A percentile compares a stretch with the other conserved stretches of the same genome.
Evolutionary conservation across 768 basidiomycete genomes (phyloP).

Genomic region (Sutorius australiensis): DNA sequence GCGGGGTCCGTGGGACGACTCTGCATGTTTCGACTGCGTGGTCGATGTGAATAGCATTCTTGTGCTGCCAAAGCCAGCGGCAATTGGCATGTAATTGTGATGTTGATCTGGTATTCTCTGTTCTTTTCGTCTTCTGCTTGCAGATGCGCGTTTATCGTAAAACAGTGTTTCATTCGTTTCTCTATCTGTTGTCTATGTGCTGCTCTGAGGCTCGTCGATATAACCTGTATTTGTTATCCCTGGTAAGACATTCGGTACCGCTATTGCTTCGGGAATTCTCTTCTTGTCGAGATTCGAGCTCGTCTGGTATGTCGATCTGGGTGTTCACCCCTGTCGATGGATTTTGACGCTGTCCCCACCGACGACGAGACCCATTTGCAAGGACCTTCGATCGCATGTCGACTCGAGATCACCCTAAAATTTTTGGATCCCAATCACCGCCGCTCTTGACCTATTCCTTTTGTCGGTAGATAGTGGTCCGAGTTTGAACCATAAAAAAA

Average conservation of each 20-base stretch:
- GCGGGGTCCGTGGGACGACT: slow-evolving; percentile 61
- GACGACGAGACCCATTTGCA: slow-evolving; percentile 2
- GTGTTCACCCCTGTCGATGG: not conserved
- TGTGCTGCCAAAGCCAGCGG: slow-evolving; percentile 44
- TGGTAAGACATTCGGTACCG: not conserved
- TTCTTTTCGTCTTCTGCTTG: not conserved
- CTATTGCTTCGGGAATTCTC: slow-evolving; percentile 2
- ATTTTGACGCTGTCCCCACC: not conserved
- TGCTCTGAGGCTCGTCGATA: not conserved
- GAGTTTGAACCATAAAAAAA: not conserved
- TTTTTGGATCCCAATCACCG: slow-evolving; percentile 8
- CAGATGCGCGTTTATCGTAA: not conserved
- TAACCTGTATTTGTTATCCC: not conserved
- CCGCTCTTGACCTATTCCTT: not conserved
- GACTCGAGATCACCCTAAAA: not conserved
- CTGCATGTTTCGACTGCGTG: slow-evolving; percentile 38
- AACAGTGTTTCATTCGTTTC: not conserved
- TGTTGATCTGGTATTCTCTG: not conserved
- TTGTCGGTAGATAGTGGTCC: not conserved
- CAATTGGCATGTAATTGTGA: slow-evolving; percentile 18
- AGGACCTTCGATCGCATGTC: slow-evolving; percentile 5
- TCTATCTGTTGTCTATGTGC: not conserved
- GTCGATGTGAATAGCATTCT: slow-evolving; percentile 49
- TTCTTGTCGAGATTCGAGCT: not conserved
- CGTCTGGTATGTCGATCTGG: not conserved